Base-by-base conservation (phyloP, 1,284 basidiomycete genomes). In the Cystobasidiaceae sp. region DNA sequence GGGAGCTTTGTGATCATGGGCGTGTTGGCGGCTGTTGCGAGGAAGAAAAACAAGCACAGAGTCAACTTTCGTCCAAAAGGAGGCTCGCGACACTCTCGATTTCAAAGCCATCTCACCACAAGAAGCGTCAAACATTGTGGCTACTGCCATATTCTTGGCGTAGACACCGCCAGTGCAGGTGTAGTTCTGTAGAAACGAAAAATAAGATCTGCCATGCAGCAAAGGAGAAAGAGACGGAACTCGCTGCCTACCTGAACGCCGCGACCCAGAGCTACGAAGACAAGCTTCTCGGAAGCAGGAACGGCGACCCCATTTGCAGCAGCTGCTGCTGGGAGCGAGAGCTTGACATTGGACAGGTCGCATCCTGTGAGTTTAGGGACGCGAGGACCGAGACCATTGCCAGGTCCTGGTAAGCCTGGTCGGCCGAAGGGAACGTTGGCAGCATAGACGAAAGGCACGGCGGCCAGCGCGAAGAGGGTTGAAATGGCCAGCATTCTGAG, bases 131-230 rank as follows among this genome's bases (percentile, higher is more conserved):
- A 41, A 62, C 2, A 62, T 34, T 5, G 32, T 17, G 4, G 59
- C 59, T 23, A 62, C 49, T 17, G 59, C 59, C 59, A 62, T 54
- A 28, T 62, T 62, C 15, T 23, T 51, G 4, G 48, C 49, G 28
- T 52, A 62, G 7, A 54, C 59, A 27, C 59, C 49, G 17, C 17
- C 37, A n/a, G 37, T 44, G 48, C 59, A 62, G 21, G 59, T 62
- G 23, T 62, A 62, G 59, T 62, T 62, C 58, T 60, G 21, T 46
- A 17, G 21, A 33, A 25, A 7, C 9, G 41, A 30, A 4, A 46
- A n/a, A 2, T 13, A 43, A 3, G 19, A 15, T 33, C 39, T 46
- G 6, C 19, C 15, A 49, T 25, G 6, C 21, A 19, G 4, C 27
- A 49, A 25, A 6, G 4, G 27, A 25, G 19, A 4, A 17, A 6